These are phyloP conservation scores for Pyricularia pennisetigena DNA, from an alignment of 2,329 filamentous ascomycete species.

Conservation along the genomic window DNA sequence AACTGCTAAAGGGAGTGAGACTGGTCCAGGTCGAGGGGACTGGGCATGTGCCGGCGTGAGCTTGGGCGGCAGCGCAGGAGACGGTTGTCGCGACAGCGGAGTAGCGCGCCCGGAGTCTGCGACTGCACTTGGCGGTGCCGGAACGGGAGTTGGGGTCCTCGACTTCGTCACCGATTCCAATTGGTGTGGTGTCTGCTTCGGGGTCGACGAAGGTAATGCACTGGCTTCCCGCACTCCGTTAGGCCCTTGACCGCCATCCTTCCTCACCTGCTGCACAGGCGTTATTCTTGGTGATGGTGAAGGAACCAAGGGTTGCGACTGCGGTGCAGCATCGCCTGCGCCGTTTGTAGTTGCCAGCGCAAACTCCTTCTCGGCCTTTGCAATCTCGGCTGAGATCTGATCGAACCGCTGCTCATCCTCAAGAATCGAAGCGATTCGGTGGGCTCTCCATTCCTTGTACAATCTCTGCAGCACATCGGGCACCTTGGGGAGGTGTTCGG, in stretches of 20 bases:
- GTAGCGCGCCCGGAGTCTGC: not conserved
- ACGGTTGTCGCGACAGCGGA: not conserved
- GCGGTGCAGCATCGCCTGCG: not conserved
- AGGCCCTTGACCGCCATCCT: not conserved
- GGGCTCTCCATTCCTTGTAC: slow-evolving; percentile 64
- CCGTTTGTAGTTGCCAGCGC: not conserved
- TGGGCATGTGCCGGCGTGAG: not conserved
- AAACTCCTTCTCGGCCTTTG: not conserved
- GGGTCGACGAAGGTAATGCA: not conserved
- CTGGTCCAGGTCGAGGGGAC: not conserved
- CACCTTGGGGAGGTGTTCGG: slow-evolving; percentile 56
- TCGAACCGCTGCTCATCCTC: slow-evolving; percentile 63
- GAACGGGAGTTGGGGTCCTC: not conserved
- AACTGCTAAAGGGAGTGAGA: not conserved
- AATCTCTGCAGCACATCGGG: slow-evolving; percentile 63
- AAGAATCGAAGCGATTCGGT: slow-evolving; percentile 59
- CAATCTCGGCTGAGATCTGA: slow-evolving; percentile 28
- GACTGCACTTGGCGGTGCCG: not conserved
- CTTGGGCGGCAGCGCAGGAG: not conserved
- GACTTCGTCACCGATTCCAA: not conserved
- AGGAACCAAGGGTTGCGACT: not conserved
- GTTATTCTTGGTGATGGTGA: not conserved
- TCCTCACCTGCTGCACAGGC: not conserved
- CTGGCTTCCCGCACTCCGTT: not conserved
- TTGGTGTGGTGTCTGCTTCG: not conserved